Base-by-base conservation (phyloP, 495 filamentous ascomycete genomes). In the Podospora sp. region DNA sequence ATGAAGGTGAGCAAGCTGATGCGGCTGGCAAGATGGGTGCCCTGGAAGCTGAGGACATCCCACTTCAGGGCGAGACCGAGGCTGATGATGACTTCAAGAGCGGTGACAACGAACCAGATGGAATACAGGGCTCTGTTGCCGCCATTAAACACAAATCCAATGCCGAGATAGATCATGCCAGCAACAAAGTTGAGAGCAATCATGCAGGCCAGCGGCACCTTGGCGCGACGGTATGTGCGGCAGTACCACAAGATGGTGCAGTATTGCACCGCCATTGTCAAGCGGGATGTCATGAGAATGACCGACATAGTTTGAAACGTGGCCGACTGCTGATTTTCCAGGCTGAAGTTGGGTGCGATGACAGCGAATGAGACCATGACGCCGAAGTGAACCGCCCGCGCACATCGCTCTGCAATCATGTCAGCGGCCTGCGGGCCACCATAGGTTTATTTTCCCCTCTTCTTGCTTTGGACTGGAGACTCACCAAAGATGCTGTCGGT, bases 1-100 rank as follows among this genome's bases (percentile, higher is more conserved):
- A 91, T 89, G 57, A 90, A 79, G 0, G 89, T 91, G 24, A 91
- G 80, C 8, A 91, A 80, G 26, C 82, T 83, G 84, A 91, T 86
- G 46, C 90, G 80, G 51, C 87, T 80, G 52, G 84, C 83, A 60
- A 91, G 77, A 73, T 90, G 88, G 4, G 87, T 90, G 33, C 85
- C 80, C 68, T 87, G 82, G 73, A 91, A 89, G 65, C 82, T 86
- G 40, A 90, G 81, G 16, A 82, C 76, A 20, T 82, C 77, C 74
- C 80, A 89, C 25, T 75, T 60, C 52, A 77, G 83, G 16, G 88
- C 87, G 14, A 86, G 72, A 2, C 69, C 75, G 66, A 88, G 81
- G 7, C 85, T 80, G 46, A 83, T 67, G 60, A 81, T 69, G 46
- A 82, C 82, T 73, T 91, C 88, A 22, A 84, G 60, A 8, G 79